Conservation (phyloP, 2,329 filamentous ascomycete species). For the Furcasterigmium furcatum region DNA sequence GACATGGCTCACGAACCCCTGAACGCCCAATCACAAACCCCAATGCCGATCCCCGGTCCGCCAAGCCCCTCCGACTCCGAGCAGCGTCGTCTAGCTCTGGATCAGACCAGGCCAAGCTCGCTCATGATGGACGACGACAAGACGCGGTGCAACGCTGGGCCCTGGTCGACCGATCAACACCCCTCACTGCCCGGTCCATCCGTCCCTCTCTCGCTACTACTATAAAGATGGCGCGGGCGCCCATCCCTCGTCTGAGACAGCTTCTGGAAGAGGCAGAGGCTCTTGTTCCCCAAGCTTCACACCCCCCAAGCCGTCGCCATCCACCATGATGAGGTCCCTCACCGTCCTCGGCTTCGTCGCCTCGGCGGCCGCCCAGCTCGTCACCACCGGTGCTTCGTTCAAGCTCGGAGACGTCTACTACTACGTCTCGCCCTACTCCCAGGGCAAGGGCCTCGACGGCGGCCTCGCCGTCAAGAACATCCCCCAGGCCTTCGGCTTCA, state of each 20-base stretch:
- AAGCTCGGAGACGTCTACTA: slow-evolving; percentile 25
- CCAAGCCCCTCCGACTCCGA: neutral
- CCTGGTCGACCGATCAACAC: neutral
- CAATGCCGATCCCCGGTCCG: neutral
- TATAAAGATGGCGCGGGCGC: slow-evolving; percentile 6
- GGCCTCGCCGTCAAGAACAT: slow-evolving; percentile 12
- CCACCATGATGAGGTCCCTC: slow-evolving; percentile 7
- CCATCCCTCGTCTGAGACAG: neutral
- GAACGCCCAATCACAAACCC: neutral
- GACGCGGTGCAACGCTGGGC: neutral
- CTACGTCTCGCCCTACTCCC: slow-evolving; percentile 27
- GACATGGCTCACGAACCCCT: too few species aligned
- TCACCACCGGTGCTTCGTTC: slow-evolving; percentile 25
- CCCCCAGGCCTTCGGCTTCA: slow-evolving; percentile 24
- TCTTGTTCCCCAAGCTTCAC: neutral
- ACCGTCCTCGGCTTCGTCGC: slow-evolving; percentile 9
- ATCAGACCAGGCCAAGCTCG: too few species aligned
- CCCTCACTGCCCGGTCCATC: neutral
- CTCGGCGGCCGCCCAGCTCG: slow-evolving; percentile 17
- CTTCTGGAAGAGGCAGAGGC: neutral
- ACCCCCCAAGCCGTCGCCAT: neutral
- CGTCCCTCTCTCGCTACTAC: neutral
- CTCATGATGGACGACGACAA: too few species aligned
- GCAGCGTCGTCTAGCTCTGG: too few species aligned
- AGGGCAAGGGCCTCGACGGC: slow-evolving; percentile 18